Base-by-base conservation (phyloP, 495 filamentous ascomycete genomes). In the Hyaloscypha hepaticicola region DNA sequence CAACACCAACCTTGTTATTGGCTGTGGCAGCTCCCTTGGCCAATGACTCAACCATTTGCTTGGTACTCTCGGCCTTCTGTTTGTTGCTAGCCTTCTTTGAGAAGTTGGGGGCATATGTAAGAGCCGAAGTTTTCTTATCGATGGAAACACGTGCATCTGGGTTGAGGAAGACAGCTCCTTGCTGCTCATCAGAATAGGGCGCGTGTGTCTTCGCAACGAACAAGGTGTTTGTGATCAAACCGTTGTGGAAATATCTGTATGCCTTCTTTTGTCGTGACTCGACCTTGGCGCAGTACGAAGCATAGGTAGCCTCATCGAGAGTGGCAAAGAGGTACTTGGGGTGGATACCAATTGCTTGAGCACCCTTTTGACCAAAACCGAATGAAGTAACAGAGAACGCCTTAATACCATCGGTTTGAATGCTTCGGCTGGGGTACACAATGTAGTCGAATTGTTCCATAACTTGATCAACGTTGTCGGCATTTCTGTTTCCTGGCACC, bases 311-410 rank as follows among this genome's bases (percentile, higher is more conserved):
- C 77, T 90, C 83, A 76, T 97, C 93, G 33, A 99, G 90, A n/a
- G 90, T 87, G 29, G 96, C 95, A 73, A 88, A 99, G 61, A 99
- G 87, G 75, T 98, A 99, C 76, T 88, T 93, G 62, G 95, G 91
- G 75, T 98, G 94, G 58, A 99, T 90, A 78, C 94, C 96, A 74
- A 99, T 93, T 52, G 89, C 93, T 78, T 98, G 96, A 56, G 95
- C 92, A 72, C 95, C 95, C 85, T 98, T 98, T 77, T 99, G 95
- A 64, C 95, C 95, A 80, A 99, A 99, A 77, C 95, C 95, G 78
- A 99, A 99, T 1, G 95, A 99, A 16, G 96, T 99, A 60, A 99
- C 89, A 0, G 92, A 96, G 85, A 99, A 98, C 6, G 95, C 95
- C 78, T 97, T 98, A 78, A 99, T 80, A 60, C 96, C 95, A 72